These are phyloP conservation scores for Leishmania mexicana DNA, from an alignment of 208 protist species.

Conservation along the genomic window DNA sequence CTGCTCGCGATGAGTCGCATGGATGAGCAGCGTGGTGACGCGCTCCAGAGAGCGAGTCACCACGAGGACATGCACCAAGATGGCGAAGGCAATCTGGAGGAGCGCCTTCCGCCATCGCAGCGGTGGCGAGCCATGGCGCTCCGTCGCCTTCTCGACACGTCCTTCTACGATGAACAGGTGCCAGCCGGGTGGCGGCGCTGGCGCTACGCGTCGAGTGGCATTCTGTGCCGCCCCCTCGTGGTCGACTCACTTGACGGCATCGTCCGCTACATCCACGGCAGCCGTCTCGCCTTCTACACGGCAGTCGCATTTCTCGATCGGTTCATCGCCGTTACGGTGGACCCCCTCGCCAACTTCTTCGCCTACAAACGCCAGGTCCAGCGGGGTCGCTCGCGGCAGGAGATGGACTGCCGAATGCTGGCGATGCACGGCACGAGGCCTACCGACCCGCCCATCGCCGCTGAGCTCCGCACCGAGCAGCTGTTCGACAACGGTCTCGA, in stretches of 20 bases:
- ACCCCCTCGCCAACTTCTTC: conserved; percentile 36
- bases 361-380: conserved; percentile 23
- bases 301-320: conserved; percentile 67
- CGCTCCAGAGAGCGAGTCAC: background rate
- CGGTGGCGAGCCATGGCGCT: conserved; percentile 40
- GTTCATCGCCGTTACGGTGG: conserved; percentile 52
- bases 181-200: conserved; percentile 56
- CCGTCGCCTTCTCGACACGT: conserved; percentile 22
- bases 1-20: background rate
- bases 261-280: conserved; percentile 57
- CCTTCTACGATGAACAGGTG: conserved; percentile 42
- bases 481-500: conserved; percentile 2
- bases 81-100: background rate
- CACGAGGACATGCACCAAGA: conserved; percentile 7
- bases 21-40: conserved; percentile 9
- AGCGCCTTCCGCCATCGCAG: conserved; percentile 31
- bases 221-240: conserved; percentile 51
- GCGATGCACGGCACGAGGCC: conserved; percentile 12
- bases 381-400: conserved; percentile 14
- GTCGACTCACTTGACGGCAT: conserved; percentile 81
- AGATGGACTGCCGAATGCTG: conserved; percentile 30
- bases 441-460: background rate
- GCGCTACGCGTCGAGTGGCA: conserved; percentile 51
- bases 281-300: conserved; percentile 66
- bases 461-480: background rate